Conservation (phyloP, 2,329 filamentous ascomycete genomes). For the Cadophora gregata region DNA sequence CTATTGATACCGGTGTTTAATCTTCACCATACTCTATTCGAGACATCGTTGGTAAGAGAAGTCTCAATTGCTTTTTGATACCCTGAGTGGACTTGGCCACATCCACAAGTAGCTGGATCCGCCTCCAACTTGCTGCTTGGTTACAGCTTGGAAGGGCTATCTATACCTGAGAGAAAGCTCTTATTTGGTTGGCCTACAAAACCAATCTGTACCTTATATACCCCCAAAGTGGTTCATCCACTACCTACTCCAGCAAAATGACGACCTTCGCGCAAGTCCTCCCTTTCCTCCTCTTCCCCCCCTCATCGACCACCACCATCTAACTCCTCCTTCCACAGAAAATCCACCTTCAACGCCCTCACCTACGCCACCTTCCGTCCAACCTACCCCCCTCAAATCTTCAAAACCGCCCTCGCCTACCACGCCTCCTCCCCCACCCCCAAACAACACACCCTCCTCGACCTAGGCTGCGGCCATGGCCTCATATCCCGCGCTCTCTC, state of each 20-base stretch:
- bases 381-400: slow-evolving; percentile 61
- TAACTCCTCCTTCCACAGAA: slow-evolving; percentile 46
- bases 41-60: too few species aligned
- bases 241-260: slow-evolving; percentile 47
- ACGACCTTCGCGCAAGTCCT: slow-evolving; percentile 55
- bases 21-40: too few species aligned
- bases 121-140: too few species aligned
- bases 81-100: too few species aligned
- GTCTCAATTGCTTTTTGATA: too few species aligned
- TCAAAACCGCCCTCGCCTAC: slow-evolving; percentile 58
- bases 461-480: slow-evolving; percentile 70
- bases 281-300: slow-evolving; percentile 14
- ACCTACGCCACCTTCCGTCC: slow-evolving; percentile 67
- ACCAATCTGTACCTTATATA: too few species aligned
- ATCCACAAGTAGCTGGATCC: too few species aligned
- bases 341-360: slow-evolving; percentile 60
- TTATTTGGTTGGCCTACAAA: too few species aligned
- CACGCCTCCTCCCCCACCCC: slow-evolving; percentile 61
- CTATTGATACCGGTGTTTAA: too few species aligned
- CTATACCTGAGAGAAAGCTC: too few species aligned
- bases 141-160: too few species aligned
- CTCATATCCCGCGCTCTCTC: slow-evolving; percentile 60
- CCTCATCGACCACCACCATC: slow-evolving; percentile 17
- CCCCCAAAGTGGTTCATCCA: too few species aligned
- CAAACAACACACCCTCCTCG: slow-evolving; percentile 50